Evolutionary conservation across 1,139 yeast species (phyloP), one percentile per base, ranked within the genome.

Genomic region (Debaryomycetaceae sp.): DNA sequence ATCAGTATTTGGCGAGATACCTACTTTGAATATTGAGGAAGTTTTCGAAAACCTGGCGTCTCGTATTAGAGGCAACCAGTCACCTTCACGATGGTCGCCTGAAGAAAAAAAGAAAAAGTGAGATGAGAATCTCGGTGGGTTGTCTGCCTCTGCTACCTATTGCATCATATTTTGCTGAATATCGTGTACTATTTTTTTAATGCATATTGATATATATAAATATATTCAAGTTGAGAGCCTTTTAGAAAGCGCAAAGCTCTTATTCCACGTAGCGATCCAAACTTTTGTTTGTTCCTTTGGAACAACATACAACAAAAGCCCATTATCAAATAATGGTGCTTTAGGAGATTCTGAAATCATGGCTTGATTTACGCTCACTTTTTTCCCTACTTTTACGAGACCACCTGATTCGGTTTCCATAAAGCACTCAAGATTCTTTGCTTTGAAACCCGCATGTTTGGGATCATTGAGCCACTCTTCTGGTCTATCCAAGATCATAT

Each of bases 361-460:
- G 0, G 85, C 85, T 46, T 79, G 77, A 52, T 80, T 79, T 24
- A 91, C 63, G 1, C 87, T 72, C 24, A 83, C 78, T 54, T 87
- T 88, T 61, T 84, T 87, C 36, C 97, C 97, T 1, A 87, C 81
- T 63, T 88, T 89, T 37, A 91, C 83, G 48, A 93, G 72, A 0
- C 98, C 98, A 37, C 97, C 97, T 3, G 81, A 59, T 37, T 68
- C 75, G 0, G 97, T 89, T 62, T 89, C 97, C 81, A 88, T 83
- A 60, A 75, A 91, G 20, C 86, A 84, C 45, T 86, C 85, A 34
- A 91, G 67, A 45, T 77, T 78, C 53, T 77, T 79, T 5, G 80
- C 67, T 1, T 72, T 64, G 58, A 89, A 89, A 48, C 83, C 72
- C 42, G 65, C 63, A 57, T 83, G 89, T 49, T 76, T 79, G 5